These are phyloP conservation scores for Amauroascus niger DNA, from an alignment of 2,329 filamentous ascomycete species.

Conservation along the genomic window DNA sequence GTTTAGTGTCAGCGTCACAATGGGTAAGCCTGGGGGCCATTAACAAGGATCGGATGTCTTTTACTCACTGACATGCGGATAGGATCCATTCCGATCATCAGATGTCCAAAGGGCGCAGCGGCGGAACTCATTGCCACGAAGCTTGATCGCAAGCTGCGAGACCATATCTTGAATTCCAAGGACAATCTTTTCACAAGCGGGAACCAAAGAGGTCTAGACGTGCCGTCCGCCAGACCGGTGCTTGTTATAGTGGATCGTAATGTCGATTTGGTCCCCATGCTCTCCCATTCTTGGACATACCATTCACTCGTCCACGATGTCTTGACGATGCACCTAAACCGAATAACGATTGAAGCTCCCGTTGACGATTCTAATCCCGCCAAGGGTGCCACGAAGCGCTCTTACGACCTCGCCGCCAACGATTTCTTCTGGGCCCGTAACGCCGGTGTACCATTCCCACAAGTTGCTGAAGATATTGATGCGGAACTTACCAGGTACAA, in stretches of 20 bases:
- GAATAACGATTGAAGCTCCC: conserved; percentile 82
- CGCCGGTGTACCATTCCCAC: conserved; percentile 79
- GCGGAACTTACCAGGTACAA: conserved; percentile 89
- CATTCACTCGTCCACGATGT: conserved; percentile 78
- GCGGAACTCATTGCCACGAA: conserved; percentile 92
- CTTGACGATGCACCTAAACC: conserved; percentile 72
- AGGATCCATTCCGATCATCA: conserved; percentile 89
- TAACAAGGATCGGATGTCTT: background rate
- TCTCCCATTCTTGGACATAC: conserved; percentile 92
- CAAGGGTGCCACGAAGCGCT: conserved; percentile 70
- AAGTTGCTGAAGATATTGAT: conserved; percentile 94
- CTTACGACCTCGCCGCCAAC: conserved; percentile 77
- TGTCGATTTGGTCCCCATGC: conserved; percentile 90
- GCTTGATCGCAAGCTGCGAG: conserved; percentile 86
- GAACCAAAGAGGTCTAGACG: conserved; percentile 49
- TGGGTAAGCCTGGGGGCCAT: conserved; percentile 58
- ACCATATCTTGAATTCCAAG: conserved; percentile 95
- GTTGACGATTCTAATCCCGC: conserved; percentile 65
- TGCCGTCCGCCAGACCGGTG: conserved; percentile 69
- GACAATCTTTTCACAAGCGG: conserved; percentile 78
- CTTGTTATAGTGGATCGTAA: conserved; percentile 91
- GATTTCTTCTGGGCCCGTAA: conserved; percentile 98
- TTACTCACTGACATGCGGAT: conserved; percentile 21
- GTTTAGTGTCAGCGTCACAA: conserved; percentile 98
- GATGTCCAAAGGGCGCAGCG: conserved; percentile 83